Evolutionary conservation across 2,329 filamentous ascomycete genomes (phyloP).

Genomic region (Fusarium setosum): DNA sequence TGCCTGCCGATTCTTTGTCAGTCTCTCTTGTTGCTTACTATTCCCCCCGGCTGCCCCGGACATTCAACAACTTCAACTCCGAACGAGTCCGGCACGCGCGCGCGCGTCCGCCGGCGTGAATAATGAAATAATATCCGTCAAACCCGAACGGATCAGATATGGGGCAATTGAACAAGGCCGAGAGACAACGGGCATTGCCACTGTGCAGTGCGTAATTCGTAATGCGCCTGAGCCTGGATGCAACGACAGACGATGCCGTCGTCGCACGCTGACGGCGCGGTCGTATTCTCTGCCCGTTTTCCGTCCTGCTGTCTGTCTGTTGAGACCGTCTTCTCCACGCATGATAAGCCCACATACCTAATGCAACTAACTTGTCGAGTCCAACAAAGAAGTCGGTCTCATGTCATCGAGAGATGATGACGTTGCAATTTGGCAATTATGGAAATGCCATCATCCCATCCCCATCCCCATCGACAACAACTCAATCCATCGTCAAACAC

Average conservation of each 20-base stretch:
- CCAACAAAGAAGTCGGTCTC: constrained; percentile 13
- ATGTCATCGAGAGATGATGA: constrained; percentile 31
- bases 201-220: neutral
- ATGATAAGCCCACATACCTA: constrained; percentile 16
- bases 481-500: constrained; percentile 15
- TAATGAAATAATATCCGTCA: neutral
- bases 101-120: neutral
- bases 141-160: constrained; percentile 3
- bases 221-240: constrained; percentile 4
- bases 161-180: neutral
- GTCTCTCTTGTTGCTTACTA: constrained; percentile 12
- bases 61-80: neutral
- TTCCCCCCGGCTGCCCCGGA: constrained; percentile 20
- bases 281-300: constrained; percentile 10
- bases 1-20: neutral
- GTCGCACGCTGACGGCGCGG: constrained; percentile 7
- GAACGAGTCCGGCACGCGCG: neutral
- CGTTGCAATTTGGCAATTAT: constrained; percentile 35
- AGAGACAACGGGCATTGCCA: neutral
- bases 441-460: constrained; percentile 37
- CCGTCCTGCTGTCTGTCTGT: constrained; percentile 13
- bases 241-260: constrained; percentile 12
- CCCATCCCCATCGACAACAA: constrained; percentile 19
- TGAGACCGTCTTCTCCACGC: constrained; percentile 2
- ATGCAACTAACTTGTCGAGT: constrained; percentile 12